phyloP scores from a whole-genome alignment of 176 grass and related monocot genomes.

The Eleusine coracana region DNA sequence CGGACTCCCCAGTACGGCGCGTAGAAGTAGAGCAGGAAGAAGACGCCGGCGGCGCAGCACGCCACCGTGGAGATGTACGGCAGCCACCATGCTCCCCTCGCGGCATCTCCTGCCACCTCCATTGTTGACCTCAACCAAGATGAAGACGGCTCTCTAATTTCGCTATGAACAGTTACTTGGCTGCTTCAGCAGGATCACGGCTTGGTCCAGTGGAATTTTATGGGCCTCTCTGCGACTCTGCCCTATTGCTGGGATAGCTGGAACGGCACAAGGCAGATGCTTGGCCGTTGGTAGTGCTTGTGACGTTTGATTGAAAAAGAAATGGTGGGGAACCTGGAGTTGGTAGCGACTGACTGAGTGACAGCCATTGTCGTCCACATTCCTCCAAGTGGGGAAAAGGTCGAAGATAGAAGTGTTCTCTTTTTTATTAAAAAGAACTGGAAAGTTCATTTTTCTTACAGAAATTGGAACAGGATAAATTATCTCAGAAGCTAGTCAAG shows the following conservation, averaged over 20 bases:
- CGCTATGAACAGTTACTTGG: neutral
- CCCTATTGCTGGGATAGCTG: neutral
- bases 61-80: constrained; percentile 16
- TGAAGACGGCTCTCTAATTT: neutral
- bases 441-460: neutral
- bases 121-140: constrained; percentile 12
- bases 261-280: neutral
- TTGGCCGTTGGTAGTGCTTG: neutral
- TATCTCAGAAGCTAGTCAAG: neutral
- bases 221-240: neutral
- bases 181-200: neutral
- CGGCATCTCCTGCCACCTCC: constrained; percentile 5
- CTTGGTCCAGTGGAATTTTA: neutral
- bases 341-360: constrained; percentile 17
- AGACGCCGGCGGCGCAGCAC: constrained; percentile 33
- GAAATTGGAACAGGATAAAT: neutral
- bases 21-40: constrained; percentile 68
- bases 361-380: constrained; percentile 39
- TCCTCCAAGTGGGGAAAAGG: constrained; percentile 18
- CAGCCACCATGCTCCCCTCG: constrained; percentile 21
- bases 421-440: neutral
- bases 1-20: constrained; percentile 60
- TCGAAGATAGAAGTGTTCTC: neutral
- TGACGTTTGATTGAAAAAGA: neutral
- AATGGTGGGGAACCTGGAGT: neutral